Base-by-base conservation (phyloP, 139 green algal genomes). In the Gonium pectorale region DNA sequence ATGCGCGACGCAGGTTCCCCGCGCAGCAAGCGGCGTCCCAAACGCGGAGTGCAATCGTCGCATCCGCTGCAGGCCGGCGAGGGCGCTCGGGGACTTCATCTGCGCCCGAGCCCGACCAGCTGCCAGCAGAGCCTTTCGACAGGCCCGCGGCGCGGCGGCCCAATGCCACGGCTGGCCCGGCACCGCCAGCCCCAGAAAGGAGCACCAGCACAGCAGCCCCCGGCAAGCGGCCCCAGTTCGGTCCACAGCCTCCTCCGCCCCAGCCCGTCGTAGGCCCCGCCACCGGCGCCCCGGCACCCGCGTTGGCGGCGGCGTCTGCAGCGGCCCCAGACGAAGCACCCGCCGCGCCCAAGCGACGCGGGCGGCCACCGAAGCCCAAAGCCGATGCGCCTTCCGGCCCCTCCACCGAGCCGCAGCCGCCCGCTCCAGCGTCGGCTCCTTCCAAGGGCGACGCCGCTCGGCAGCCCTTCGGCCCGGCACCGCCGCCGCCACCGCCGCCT, bases 301-400 rank as follows among this genome's bases (percentile, higher is more conserved):
- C n/a, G n/a, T n/a, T n/a, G n/a, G n/a, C n/a, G n/a, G n/a, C n/a
- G n/a, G n/a, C n/a, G n/a, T n/a, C n/a, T n/a, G n/a, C 54, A 19
- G 21, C 54, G 19, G 54, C 54, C 19, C 21, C n/a, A 6, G 54
- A 63, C 27, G 54, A 63, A 31, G 6, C 68, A 3, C 29, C 41
- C 1, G 68, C 43, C 7, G 13, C 51, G 21, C 51, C 72, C 37
- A 80, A 67, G 72, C 72, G 72, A 21, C 51, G 72, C 5, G 72
- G 72, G 21, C 35, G 72, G 33, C 72, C 72, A 0, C 72, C 72
- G 19, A 80, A 80, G 44, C 70, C 31, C 8, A n/a, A 74, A 7
- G 68, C 46, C 11, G 44, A 27, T 22, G 22, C 43, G 27, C 22
- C 6, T 22, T 41, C 68, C n/a, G 68, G 2, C 29, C n/a, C n/a